phyloP scores from a whole-genome alignment of 305 asterid genomes.

The Andrographis paniculata region DNA sequence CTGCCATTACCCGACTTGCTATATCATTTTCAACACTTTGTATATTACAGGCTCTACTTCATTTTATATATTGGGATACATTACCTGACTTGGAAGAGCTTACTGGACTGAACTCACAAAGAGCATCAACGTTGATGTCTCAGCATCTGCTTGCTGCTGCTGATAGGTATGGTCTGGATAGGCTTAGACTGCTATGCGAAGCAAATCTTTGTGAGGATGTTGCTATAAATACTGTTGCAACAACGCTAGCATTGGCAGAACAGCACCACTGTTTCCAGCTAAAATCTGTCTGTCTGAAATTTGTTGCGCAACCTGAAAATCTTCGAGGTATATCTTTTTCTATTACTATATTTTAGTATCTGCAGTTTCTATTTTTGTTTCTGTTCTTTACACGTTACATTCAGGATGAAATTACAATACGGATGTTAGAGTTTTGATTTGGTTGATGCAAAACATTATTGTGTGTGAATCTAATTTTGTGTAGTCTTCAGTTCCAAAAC shows the following conservation, averaged over 20 bases:
- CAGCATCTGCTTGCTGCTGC: slow-evolving; percentile 98
- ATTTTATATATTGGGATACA: slow-evolving; percentile 79
- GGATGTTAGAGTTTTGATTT: too few relatives aligned
- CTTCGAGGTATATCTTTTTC: slow-evolving; percentile 60
- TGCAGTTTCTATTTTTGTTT: too few relatives aligned
- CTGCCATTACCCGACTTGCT: too few relatives aligned
- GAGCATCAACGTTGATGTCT: slow-evolving; percentile 88
- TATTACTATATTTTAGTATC: neutral
- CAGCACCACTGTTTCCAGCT: slow-evolving; percentile 92
- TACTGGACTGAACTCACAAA: slow-evolving; percentile 67
- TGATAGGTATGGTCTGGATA: slow-evolving; percentile 84
- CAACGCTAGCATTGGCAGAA: slow-evolving; percentile 89
- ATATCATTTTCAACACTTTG: neutral
- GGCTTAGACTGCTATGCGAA: slow-evolving; percentile 83
- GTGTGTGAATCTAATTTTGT: too few relatives aligned
- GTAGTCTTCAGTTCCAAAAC: too few relatives aligned
- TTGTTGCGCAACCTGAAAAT: slow-evolving; percentile 79
- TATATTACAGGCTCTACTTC: slow-evolving; percentile 67
- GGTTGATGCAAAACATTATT: too few relatives aligned
- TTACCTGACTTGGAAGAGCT: slow-evolving; percentile 86
- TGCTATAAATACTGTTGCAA: slow-evolving; percentile 93
- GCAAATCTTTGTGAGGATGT: slow-evolving; percentile 74
- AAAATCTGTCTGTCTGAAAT: slow-evolving; percentile 81
- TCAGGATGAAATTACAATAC: neutral
- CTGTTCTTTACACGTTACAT: too few relatives aligned